These are phyloP conservation scores for Phaffia rhodozyma DNA, from an alignment of 1,284 basidiomycete species.

Conservation along the genomic window DNA sequence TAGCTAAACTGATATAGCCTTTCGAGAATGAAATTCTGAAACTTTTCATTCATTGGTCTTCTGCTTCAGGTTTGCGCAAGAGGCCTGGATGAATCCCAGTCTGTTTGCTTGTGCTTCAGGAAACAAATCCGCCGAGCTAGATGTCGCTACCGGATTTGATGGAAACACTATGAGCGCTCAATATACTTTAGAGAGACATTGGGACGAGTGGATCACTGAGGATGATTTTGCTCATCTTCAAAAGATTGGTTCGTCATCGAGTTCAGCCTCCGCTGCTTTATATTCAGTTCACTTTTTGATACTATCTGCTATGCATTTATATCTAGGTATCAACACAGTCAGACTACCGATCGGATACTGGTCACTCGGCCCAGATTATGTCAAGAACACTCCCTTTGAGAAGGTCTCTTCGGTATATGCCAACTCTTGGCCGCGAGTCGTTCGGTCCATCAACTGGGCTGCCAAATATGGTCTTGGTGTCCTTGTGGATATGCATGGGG, in stretches of 20 bases:
- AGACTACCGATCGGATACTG: slow-evolving; percentile 60
- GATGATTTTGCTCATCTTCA: slow-evolving; percentile 44
- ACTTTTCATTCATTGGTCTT: neutral
- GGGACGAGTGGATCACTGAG: slow-evolving; percentile 62
- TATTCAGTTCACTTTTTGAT: neutral
- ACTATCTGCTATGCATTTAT: slow-evolving; percentile 19
- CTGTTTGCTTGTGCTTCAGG: slow-evolving; percentile 53
- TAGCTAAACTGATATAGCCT: neutral
- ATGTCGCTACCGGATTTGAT: slow-evolving; percentile 38
- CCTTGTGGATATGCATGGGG: slow-evolving; percentile 62
- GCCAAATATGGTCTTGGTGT: slow-evolving; percentile 53
- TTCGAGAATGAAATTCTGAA: neutral
- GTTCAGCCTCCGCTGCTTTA: slow-evolving; percentile 9
- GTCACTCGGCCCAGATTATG: slow-evolving; percentile 38
- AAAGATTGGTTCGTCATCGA: slow-evolving; percentile 25
- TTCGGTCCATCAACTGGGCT: slow-evolving; percentile 56
- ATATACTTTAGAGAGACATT: slow-evolving; percentile 54
- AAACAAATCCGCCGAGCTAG: slow-evolving; percentile 40
- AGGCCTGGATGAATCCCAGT: slow-evolving; percentile 64
- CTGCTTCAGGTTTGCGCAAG: slow-evolving; percentile 54
- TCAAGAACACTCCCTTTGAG: slow-evolving; percentile 47
- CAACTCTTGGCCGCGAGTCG: slow-evolving; percentile 47
- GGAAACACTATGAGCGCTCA: slow-evolving; percentile 39
- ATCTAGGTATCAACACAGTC: slow-evolving; percentile 57
- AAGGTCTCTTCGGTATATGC: slow-evolving; percentile 48